Percentiles rank a stretch among this genome's conserved stretches.
Evolutionary conservation across 2,329 filamentous ascomycete genomes (phyloP).

Genomic region (Lithohypha guttulata): DNA sequence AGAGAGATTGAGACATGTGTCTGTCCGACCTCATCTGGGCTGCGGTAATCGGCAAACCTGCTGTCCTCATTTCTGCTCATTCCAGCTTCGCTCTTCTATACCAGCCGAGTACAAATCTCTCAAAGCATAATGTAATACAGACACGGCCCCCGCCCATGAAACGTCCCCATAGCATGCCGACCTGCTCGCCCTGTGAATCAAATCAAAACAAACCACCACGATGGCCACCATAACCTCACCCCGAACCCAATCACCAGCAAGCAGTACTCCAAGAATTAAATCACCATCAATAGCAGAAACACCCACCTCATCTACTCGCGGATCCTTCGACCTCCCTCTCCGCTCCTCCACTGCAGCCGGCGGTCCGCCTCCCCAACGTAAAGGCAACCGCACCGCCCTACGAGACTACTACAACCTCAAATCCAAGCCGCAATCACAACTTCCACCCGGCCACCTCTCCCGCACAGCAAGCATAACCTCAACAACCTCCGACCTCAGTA

Average conservation of each 20-base stretch:
- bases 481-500: conserved; percentile 27
- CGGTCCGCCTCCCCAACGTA: conserved; percentile 37
- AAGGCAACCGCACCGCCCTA: conserved; percentile 71
- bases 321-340: conserved; percentile 56
- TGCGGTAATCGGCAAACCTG: too few species aligned
- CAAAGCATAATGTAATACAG: too few species aligned
- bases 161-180: neutral
- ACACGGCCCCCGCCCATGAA: too few species aligned
- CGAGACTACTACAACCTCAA: conserved; percentile 92
- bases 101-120: too few species aligned
- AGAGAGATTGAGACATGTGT: too few species aligned
- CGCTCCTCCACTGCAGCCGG: conserved; percentile 50
- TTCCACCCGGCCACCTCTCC: conserved; percentile 27
- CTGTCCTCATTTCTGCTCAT: too few species aligned
- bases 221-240: conserved; percentile 54
- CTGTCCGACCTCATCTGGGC: too few species aligned
- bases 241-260: conserved; percentile 24
- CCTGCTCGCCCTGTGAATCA: neutral
- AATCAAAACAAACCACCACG: conserved; percentile 9
- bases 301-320: conserved; percentile 64
- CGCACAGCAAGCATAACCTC: conserved; percentile 22
- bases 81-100: too few species aligned
- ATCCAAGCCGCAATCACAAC: conserved; percentile 53
- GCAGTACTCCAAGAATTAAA: conserved; percentile 11
- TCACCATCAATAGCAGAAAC: conserved; percentile 47